phyloP scores from a whole-genome alignment of 208 protist genomes.

The Leishmania martiniquensis region DNA sequence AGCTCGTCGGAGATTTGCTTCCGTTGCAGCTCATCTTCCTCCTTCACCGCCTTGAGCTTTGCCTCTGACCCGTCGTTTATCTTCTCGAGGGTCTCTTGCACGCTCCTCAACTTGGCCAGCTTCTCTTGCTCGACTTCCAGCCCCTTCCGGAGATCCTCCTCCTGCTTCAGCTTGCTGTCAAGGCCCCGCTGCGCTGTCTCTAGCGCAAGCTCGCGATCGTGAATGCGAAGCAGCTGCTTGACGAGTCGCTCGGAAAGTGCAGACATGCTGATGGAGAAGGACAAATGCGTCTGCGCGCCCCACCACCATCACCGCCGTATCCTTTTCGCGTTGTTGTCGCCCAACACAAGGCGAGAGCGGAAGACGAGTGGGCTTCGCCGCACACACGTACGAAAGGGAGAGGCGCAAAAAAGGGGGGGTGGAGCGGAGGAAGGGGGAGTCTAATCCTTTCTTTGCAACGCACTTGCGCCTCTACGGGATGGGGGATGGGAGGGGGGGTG shows the following conservation, averaged over 20 bases:
- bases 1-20: constrained; percentile 44
- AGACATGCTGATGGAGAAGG: constrained; percentile 29
- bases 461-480: neutral
- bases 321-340: neutral
- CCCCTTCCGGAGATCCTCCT: constrained; percentile 35
- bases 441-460: neutral
- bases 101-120: constrained; percentile 40
- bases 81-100: constrained; percentile 47
- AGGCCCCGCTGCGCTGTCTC: constrained; percentile 44
- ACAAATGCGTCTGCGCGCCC: neutral
- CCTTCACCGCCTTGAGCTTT: constrained; percentile 43
- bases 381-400: neutral
- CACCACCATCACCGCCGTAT: no score
- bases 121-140: constrained; percentile 39
- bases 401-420: neutral
- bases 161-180: constrained; percentile 34
- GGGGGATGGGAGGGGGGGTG: no score
- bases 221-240: constrained; percentile 57
- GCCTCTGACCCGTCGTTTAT: constrained; percentile 51
- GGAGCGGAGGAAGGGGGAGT: neutral
- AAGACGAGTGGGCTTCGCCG: neutral
- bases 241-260: constrained; percentile 56
- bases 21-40: constrained; percentile 47
- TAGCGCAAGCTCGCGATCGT: constrained; percentile 46
- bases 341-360: neutral